phyloP scores from a whole-genome alignment of 768 basidiomycete genomes.

The Naematelia aurantialba region DNA sequence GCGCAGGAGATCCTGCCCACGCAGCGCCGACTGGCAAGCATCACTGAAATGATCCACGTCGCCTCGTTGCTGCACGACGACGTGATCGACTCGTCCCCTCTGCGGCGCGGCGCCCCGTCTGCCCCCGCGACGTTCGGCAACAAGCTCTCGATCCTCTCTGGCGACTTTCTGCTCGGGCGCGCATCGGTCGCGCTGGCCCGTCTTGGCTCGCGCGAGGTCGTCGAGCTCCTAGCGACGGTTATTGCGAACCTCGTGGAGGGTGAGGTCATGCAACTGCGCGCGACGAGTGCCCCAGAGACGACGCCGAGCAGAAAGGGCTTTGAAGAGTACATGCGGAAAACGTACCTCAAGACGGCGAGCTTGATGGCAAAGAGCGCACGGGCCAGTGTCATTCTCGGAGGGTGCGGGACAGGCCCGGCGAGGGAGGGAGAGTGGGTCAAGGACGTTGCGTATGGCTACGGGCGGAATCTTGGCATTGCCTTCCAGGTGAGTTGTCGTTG shows the following conservation, averaged over 20 bases:
- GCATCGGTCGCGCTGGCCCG: conserved; percentile 81
- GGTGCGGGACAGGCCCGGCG: conserved; percentile 57
- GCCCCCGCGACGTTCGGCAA: conserved; percentile 79
- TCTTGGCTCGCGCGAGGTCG: conserved; percentile 80
- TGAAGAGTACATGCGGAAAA: conserved; percentile 76
- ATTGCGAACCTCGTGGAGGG: conserved; percentile 96
- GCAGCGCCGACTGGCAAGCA: conserved; percentile 87
- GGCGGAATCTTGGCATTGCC: conserved; percentile 85
- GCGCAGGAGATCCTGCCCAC: conserved; percentile 65
- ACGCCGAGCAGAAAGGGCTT: conserved; percentile 51
- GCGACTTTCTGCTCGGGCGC: conserved; percentile 91
- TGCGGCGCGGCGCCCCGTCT: conserved; percentile 65
- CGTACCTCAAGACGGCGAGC: conserved; percentile 87
- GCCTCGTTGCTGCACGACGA: conserved; percentile 90
- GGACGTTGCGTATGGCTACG: conserved; percentile 86
- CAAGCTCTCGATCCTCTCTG: conserved; percentile 88
- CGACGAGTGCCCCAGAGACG: conserved; percentile 29
- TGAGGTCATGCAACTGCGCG: conserved; percentile 74
- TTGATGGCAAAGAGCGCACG: conserved; percentile 83
- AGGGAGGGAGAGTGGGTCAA: conserved; percentile 73
- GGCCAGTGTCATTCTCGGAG: conserved; percentile 81
- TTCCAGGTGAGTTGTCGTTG: conserved; percentile 72
- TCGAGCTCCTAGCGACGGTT: conserved; percentile 86
- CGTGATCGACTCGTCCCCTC: conserved; percentile 69
- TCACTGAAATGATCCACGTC: conserved; percentile 97